Base-by-base conservation (phyloP, 225 moss, liverwort and hornwort species). In the Antitrichia curtipendula region DNA sequence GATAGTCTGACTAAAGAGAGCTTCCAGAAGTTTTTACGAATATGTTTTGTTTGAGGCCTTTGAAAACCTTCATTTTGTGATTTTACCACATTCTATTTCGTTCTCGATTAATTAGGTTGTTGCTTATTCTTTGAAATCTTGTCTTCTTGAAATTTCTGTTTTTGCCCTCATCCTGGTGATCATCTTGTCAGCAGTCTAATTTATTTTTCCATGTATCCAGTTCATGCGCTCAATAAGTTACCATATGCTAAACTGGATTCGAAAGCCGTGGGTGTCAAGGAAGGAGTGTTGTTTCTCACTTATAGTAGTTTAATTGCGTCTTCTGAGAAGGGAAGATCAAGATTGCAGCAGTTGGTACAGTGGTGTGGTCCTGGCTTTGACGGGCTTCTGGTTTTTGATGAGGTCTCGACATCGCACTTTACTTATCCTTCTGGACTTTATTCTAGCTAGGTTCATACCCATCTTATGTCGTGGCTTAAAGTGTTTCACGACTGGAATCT, bases 301-400 rank as follows among this genome's bases (percentile, higher is more conserved):
- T 99, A 99, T 61, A 99, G 97, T 89, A 99, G 99, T 92, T 93
- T 99, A 66, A 97, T 99, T 89, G 96, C 99, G 25, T 99, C 99
- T 40, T 97, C 99, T 73, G 99, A 99, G 81, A 99, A 96, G 90
- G 99, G 99, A 73, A 94, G 92, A 81, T 97, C 99, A 75, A 93
- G 99, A 78, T 93, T 99, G 90, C 95, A 96, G 92, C 99, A 99
- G 89, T 90, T 99, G 88, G 99, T 99, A 87, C 95, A 96, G 94
- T 99, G 99, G 99, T 99, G 97, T 88, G 97, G 96, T 91, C 78
- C 94, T 84, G 95, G 91, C 69, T 99, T 97, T 90, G 97, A 99
- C 79, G 99, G 99, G 81, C 96, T 96, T 63, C 78, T 99, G 91
- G 97, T 99, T 47, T 99, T 99, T 93, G 99, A 99, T 93, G 99